phyloP scores from a whole-genome alignment of 1,284 basidiomycete species.

The Sanguinoderma infundibulare region DNA sequence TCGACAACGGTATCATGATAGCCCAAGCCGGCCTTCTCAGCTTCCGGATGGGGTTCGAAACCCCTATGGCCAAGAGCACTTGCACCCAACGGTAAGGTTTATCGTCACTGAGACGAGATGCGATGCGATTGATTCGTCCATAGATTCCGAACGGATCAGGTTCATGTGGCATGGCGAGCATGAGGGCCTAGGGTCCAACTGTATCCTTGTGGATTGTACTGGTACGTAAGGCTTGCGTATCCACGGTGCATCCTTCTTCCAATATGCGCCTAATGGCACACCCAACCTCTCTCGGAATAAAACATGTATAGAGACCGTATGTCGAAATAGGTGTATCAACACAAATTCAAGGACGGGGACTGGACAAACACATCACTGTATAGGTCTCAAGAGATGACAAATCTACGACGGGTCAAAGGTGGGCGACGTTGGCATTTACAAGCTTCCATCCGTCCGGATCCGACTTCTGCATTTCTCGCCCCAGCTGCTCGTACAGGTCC shows the following conservation, averaged over 20 bases:
- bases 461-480: slow-evolving; percentile 46
- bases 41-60: slow-evolving; percentile 90
- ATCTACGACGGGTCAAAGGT: not conserved
- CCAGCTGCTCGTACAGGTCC: slow-evolving; percentile 62
- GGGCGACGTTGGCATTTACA: slow-evolving; percentile 53
- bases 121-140: slow-evolving; percentile 9
- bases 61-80: slow-evolving; percentile 78
- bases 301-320: no score
- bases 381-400: not conserved
- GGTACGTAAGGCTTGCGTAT: slow-evolving; percentile 15
- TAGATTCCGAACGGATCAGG: slow-evolving; percentile 92
- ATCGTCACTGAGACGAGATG: not conserved
- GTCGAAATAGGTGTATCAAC: not conserved
- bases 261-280: not conserved
- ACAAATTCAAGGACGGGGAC: not conserved
- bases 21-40: slow-evolving; percentile 95
- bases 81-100: slow-evolving; percentile 82
- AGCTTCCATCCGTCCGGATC: slow-evolving; percentile 57
- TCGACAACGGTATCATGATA: slow-evolving; percentile 99
- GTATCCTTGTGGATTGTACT: slow-evolving; percentile 5
- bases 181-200: slow-evolving; percentile 32
- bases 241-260: not conserved
- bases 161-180: slow-evolving; percentile 85
- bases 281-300: not conserved
- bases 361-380: not conserved